Conservation (phyloP, 2,329 filamentous ascomycete genomes). For the Epichloe glyceriae region DNA sequence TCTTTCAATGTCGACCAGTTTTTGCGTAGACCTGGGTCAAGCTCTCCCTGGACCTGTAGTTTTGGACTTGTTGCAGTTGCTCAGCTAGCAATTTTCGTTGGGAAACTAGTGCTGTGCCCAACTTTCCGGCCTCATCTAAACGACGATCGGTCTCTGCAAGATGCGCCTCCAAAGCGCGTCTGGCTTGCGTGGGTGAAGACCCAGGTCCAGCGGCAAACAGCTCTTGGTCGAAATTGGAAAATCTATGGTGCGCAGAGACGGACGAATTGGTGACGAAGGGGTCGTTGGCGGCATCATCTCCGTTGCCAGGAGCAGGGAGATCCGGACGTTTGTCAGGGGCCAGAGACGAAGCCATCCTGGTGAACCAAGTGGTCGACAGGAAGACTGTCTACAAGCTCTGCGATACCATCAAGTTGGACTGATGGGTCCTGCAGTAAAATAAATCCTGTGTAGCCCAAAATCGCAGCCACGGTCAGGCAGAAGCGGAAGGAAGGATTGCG, state of each 20-base stretch:
- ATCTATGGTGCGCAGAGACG: conserved; percentile 47
- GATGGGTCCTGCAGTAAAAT: neutral
- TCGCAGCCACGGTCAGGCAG: neutral
- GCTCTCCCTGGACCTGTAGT: conserved; percentile 62
- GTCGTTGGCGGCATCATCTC: conserved; percentile 30
- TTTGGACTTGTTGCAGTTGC: conserved; percentile 72
- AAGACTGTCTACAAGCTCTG: conserved; percentile 12
- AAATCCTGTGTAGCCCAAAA: neutral
- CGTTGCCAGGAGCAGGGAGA: conserved; percentile 24
- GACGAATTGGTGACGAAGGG: conserved; percentile 42
- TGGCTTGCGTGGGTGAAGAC: conserved; percentile 74
- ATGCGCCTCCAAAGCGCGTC: conserved; percentile 79
- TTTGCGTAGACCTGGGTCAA: conserved; percentile 70
- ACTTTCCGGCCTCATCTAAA: conserved; percentile 78
- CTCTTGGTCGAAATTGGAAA: conserved; percentile 71
- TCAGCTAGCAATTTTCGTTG: conserved; percentile 77
- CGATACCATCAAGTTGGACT: conserved; percentile 2
- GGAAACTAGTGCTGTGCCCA: conserved; percentile 76
- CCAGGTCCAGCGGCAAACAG: conserved; percentile 64
- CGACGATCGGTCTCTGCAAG: conserved; percentile 84
- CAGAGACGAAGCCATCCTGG: conserved; percentile 30
- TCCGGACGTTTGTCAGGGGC: conserved; percentile 26
- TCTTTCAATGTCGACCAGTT: conserved; percentile 75
- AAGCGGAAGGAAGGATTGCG: neutral
- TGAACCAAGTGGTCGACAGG: conserved; percentile 10